Conservation (phyloP, 441 rosid genomes). For the Pelargonium cotyledonis region DNA sequence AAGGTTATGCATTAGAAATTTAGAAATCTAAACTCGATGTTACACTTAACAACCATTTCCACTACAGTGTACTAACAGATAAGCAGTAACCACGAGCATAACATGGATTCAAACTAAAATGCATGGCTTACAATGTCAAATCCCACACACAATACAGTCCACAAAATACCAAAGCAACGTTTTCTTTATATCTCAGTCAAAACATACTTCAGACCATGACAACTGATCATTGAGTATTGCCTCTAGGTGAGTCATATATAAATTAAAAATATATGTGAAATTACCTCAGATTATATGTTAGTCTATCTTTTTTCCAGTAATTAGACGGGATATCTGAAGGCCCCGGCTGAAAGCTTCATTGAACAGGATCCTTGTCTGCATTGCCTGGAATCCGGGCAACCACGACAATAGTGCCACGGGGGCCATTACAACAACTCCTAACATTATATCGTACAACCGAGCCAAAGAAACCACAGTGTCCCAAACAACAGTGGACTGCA, state of each 20-base stretch:
- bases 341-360: not conserved
- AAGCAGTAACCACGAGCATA: not conserved
- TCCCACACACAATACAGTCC: not conserved
- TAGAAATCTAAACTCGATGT: not conserved
- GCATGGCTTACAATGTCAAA: not conserved
- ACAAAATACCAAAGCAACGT: too few relatives aligned
- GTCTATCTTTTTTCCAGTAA: not conserved
- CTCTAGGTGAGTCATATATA: too few relatives aligned
- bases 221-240: too few relatives aligned
- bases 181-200: not conserved
- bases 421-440: not conserved
- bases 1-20: not conserved
- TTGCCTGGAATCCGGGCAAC: not conserved
- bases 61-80: too few relatives aligned
- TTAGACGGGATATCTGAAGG: not conserved
- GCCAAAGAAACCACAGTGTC: not conserved
- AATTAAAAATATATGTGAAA: not conserved
- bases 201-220: too few relatives aligned
- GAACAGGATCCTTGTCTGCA: not conserved
- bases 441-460: not conserved
- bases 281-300: constrained; percentile 7
- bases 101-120: not conserved
- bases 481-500: not conserved
- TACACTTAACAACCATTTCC: too few relatives aligned
- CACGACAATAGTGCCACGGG: not conserved